phyloP scores from a whole-genome alignment of 2,329 filamentous ascomycete species.

The Rhynchosporium agropyri region DNA sequence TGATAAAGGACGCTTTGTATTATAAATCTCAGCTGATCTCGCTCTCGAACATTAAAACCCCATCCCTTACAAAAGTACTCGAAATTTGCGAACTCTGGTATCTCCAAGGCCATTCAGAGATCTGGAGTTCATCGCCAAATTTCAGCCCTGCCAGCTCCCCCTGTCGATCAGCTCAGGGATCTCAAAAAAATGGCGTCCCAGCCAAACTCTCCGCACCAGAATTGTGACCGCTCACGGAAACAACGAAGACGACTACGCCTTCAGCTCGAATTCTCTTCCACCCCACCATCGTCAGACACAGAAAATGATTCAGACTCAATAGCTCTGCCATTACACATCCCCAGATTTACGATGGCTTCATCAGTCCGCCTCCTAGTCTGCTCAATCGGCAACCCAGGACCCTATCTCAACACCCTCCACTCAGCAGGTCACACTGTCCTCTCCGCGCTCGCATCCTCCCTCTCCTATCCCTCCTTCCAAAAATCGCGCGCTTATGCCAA shows the following conservation, averaged over 20 bases:
- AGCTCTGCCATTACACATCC: constrained; percentile 6
- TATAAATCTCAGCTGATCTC: neutral
- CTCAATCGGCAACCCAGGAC: constrained; percentile 82
- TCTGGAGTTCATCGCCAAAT: neutral
- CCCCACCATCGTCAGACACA: constrained; percentile 10
- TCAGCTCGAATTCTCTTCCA: neutral
- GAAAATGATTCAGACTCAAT: constrained; percentile 11
- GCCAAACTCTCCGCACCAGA: constrained; percentile 14
- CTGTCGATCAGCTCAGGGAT: constrained; percentile 18
- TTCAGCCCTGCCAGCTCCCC: constrained; percentile 19
- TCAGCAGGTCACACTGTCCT: constrained; percentile 84
- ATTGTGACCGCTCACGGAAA: constrained; percentile 19
- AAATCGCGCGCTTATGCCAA: constrained; percentile 52
- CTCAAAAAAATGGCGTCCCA: constrained; percentile 22
- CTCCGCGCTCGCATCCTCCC: constrained; percentile 50
- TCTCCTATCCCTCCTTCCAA: constrained; percentile 51
- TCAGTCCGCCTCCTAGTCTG: constrained; percentile 69
- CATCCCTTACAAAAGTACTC: no score
- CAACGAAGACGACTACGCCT: constrained; percentile 19
- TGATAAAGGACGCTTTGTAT: neutral
- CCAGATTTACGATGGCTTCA: constrained; percentile 28
- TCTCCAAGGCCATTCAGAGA: neutral
- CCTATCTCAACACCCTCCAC: constrained; percentile 79
- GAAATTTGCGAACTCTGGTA: no score
- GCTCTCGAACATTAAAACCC: neutral